Evolutionary conservation across 768 basidiomycete genomes (phyloP).

Genomic region (Lactifluus subvellereus): DNA sequence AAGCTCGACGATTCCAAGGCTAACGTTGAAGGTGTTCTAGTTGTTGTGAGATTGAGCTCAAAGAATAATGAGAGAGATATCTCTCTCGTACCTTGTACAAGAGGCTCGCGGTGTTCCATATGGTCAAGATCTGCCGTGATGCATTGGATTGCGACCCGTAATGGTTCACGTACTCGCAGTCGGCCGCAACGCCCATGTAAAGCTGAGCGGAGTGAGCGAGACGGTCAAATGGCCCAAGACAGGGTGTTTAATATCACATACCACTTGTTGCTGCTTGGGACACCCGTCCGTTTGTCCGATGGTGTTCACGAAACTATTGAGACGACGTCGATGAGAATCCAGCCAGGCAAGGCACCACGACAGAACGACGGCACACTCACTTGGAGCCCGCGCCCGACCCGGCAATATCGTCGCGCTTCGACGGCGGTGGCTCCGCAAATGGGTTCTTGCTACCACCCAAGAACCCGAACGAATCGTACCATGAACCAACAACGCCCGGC

Average conservation of each 20-base stretch:
- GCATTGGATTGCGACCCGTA: constrained; percentile 64
- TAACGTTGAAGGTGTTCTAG: constrained; percentile 73
- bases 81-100: constrained; percentile 52
- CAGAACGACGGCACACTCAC: constrained; percentile 31
- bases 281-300: constrained; percentile 73
- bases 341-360: not conserved
- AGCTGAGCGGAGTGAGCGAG: constrained; percentile 31
- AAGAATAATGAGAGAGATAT: constrained; percentile 6
- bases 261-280: constrained; percentile 64
- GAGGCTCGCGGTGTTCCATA: constrained; percentile 73
- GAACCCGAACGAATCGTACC: constrained; percentile 39
- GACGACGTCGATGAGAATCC: not conserved
- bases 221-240: not conserved
- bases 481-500: constrained; percentile 31
- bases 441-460: constrained; percentile 11
- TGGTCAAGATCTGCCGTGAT: constrained; percentile 65
- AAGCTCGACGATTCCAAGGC: constrained; percentile 76
- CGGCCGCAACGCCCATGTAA: constrained; percentile 85
- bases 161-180: constrained; percentile 67
- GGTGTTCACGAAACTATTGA: constrained; percentile 52
- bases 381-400: constrained; percentile 47
- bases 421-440: constrained; percentile 35
- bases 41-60: not conserved
- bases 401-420: constrained; percentile 51
- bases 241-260: constrained; percentile 30